These are phyloP conservation scores for Tetrapisispora namnaoensis DNA, from an alignment of 805 yeast species.

Conservation along the genomic window DNA sequence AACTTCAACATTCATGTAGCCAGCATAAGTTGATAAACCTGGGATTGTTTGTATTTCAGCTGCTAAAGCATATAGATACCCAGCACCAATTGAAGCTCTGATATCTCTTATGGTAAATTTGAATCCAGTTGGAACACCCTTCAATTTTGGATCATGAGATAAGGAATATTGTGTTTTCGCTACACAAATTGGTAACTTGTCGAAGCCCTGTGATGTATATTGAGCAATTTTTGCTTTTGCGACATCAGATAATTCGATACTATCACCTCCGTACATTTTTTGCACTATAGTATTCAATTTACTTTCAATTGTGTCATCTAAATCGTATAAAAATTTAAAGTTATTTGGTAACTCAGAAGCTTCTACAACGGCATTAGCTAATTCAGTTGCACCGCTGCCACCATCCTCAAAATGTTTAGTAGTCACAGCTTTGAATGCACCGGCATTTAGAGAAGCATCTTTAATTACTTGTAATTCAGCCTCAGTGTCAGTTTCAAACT, in stretches of 20 bases:
- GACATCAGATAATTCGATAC: slow-evolving; percentile 68
- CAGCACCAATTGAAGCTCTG: slow-evolving; percentile 92
- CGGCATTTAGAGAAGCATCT: slow-evolving; percentile 77
- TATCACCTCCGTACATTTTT: slow-evolving; percentile 88
- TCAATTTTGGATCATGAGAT: slow-evolving; percentile 85
- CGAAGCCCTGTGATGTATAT: slow-evolving; percentile 81
- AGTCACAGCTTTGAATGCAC: slow-evolving; percentile 84
- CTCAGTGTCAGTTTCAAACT: slow-evolving; percentile 70
- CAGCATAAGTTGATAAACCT: slow-evolving; percentile 91
- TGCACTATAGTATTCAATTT: slow-evolving; percentile 72
- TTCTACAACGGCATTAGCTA: slow-evolving; percentile 74
- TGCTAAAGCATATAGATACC: slow-evolving; percentile 90
- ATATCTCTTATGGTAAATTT: slow-evolving; percentile 90
- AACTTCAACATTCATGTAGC: slow-evolving; percentile 95
- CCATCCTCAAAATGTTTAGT: slow-evolving; percentile 95
- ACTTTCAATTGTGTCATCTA: slow-evolving; percentile 63
- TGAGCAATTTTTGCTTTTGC: slow-evolving; percentile 75
- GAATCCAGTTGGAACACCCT: slow-evolving; percentile 93
- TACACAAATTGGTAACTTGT: slow-evolving; percentile 85
- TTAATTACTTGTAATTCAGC: slow-evolving; percentile 74
- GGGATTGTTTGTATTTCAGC: slow-evolving; percentile 97
- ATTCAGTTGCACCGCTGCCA: slow-evolving; percentile 77
- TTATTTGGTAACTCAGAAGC: slow-evolving; percentile 46
- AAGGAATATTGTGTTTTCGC: slow-evolving; percentile 96
- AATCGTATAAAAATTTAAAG: slow-evolving; percentile 59